phyloP scores from a whole-genome alignment of 306 rosid species.

The Alnus rubra region DNA sequence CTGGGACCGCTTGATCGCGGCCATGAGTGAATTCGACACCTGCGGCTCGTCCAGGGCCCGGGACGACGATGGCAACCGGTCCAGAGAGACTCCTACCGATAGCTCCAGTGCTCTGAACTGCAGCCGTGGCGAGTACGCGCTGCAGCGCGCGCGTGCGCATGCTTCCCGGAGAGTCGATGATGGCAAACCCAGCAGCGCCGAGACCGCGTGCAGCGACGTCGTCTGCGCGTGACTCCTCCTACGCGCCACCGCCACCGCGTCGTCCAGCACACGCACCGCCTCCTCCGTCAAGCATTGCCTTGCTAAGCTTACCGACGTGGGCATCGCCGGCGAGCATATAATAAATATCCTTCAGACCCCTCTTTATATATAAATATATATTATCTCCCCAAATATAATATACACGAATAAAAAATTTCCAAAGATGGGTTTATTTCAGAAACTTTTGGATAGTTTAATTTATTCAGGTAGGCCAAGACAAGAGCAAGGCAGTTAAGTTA shows the following conservation, averaged over 20 bases:
- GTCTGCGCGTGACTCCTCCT: conserved; percentile 84
- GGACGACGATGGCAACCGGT: conserved; percentile 68
- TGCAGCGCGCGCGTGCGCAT: conserved; percentile 69
- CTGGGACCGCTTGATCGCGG: conserved; percentile 89
- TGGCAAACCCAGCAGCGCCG: conserved; percentile 71
- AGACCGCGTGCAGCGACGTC: conserved; percentile 82
- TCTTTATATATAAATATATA: not conserved
- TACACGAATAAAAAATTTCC: conserved; percentile 19
- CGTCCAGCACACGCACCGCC: conserved; percentile 82
- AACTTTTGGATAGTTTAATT: conserved; percentile 29
- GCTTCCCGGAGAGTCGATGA: conserved; percentile 75
- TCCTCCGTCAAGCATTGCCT: conserved; percentile 93
- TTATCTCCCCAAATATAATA: no score
- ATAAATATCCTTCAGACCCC: not conserved
- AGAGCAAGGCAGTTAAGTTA: not conserved
- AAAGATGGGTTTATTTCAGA: conserved; percentile 31
- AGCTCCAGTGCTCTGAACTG: conserved; percentile 86
- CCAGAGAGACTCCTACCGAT: conserved; percentile 87
- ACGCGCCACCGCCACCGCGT: conserved; percentile 81
- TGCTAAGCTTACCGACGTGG: conserved; percentile 93
- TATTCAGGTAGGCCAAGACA: conserved; percentile 36
- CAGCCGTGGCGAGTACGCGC: conserved; percentile 70
- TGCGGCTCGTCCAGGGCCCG: conserved; percentile 69
- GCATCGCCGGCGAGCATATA: conserved; percentile 96
- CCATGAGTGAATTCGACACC: conserved; percentile 90